Evolutionary conservation across 2,329 filamentous ascomycete genomes (phyloP), one percentile per base, ranked within the genome.

Genomic region (Falciphora oryzae): DNA sequence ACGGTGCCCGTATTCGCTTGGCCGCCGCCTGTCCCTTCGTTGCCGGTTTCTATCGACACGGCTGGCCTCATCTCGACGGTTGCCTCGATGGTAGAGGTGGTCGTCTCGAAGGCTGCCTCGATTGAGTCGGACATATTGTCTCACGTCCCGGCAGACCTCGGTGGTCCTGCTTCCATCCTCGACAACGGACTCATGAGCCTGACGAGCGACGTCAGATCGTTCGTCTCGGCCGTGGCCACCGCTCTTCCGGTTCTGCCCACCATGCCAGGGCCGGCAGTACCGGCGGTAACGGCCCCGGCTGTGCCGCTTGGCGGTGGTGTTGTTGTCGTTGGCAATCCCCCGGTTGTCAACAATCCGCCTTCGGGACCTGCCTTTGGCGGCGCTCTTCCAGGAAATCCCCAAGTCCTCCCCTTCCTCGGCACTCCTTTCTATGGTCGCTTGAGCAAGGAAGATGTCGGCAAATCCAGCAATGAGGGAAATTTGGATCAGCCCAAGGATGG

Each of bases 1-100:
- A 70, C 68, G 10, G 68, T 68, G 16, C 63, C 65, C 11, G 66
- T 70, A 6, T 66, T 64, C 50, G 65, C 68, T 57, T 71, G 63
- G 61, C 70, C 69, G 7, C 64, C 66, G 38, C 64, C 62, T 22
- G 58, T 31, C 8, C 27, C 62, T 27, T 18, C 56, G 29, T 25
- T 31, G 13, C 64, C 64, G n/a, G 32, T 27, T 1, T 35, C 62
- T 5, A 32, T 63, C 29, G 57, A 63, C 57, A n/a, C 57, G 11
- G 35, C 56, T 13, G 62, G 32, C n/a, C 57, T 63, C 56, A 10
- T 63, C 16, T 63, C 62, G 29, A 50, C 53, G 8, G 62, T 63
- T 14, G 56, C 32, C 31, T 38, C 53, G 25, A 59, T 63, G 38
- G 62, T 63, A 4, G 63, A 61, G 3, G 57, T 35, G 44, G 64